phyloP scores from a whole-genome alignment of 192 early-diverging fungal genomes.

The Pecoramyces ruminantium region DNA sequence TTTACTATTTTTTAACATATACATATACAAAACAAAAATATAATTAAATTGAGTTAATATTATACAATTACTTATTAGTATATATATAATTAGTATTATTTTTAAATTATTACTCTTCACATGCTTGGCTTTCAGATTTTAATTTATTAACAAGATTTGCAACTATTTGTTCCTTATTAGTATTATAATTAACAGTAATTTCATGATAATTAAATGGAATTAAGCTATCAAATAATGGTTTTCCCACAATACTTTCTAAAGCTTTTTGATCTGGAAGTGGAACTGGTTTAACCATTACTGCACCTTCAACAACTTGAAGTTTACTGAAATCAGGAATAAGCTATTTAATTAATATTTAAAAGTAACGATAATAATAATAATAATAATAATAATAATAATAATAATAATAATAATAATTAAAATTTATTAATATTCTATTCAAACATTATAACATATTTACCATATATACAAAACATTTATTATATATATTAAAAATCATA shows the following conservation, averaged over 20 bases:
- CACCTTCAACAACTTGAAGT: constrained; percentile 39
- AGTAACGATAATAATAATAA: no score
- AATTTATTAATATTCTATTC: no score
- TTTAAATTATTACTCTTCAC: neutral
- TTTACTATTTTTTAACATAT: neutral
- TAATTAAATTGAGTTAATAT: no score
- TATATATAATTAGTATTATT: no score
- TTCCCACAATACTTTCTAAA: neutral
- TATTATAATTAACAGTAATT: neutral
- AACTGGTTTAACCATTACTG: constrained; percentile 56
- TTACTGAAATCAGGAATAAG: constrained; percentile 42
- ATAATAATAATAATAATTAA: no score
- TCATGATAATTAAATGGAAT: neutral
- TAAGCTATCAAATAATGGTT: neutral
- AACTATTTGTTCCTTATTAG: neutral
- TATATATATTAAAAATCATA: no score
- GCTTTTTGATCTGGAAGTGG: constrained; percentile 2
- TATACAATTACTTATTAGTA: no score
- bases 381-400: no score
- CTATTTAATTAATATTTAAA: constrained; percentile 13
- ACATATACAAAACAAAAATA: no score
- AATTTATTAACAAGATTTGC: neutral
- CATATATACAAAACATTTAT: no score
- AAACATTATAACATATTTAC: no score
- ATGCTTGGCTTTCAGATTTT: neutral